Evolutionary conservation across 768 basidiomycete genomes (phyloP), one percentile per base, ranked within the genome.

Genomic region (Russula sp.): DNA sequence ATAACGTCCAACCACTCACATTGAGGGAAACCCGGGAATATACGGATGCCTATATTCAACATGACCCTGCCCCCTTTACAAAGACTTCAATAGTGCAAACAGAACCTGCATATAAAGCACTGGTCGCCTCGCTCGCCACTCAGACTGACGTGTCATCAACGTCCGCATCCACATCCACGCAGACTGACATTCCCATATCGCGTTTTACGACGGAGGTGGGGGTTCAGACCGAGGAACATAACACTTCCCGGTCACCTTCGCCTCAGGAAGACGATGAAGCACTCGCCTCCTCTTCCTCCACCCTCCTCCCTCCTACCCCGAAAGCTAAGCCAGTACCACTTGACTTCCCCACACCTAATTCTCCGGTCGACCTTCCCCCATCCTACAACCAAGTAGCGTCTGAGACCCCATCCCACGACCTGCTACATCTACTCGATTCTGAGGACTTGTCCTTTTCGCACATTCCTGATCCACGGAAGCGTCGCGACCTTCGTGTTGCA

Each of bases 21-120:
- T 64, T 81, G 68, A 83, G 85, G 66, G 87, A 90, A 63, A 72
- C 75, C 48, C 90, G 83, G 68, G 87, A 90, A 67, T 94, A 90
- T 71, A 81, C 82, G 6, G 90, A 95, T 67, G 84, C 79, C 32
- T 80, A 77, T 46, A 85, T 83, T 1, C 89, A 91, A 72, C 85
- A 90, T 65, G 84, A 92, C 45, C 74, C 79, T 2, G 74, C 76
- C 0, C 77, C 80, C 47, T 82, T 85, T 68, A 76, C 75, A 54
- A 64, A 76, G 58, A 73, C 77, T 11, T 75, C 74, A 43, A 74
- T 74, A 14, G 76, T 77, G 32, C 88, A 91, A 71, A 90, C 90
- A 13, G 82, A 86, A 34, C 78, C 83, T 2, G 79, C 80, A 61
- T 81, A 78, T 38, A 80, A 77, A 52, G 71, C 79, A 52, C 55